Evolutionary conservation across 2,329 filamentous ascomycete genomes (phyloP), one percentile per base, ranked within the genome.

Genomic region (Cucurbitaria berberidis): DNA sequence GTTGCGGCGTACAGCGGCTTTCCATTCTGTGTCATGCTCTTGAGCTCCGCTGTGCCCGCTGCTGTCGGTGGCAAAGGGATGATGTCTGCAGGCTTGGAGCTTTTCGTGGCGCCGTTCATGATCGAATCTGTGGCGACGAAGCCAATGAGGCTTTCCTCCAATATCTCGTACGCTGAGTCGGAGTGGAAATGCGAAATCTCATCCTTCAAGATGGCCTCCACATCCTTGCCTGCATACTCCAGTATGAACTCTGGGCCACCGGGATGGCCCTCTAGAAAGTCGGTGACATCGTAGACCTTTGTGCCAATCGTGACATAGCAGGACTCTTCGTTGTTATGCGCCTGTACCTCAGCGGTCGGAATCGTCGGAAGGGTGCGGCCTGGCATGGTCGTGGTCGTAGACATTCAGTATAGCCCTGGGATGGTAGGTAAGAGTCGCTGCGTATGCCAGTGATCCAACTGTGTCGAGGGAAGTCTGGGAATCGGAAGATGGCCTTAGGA

Each of bases 211-310:
- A 97, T 96, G 3, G 86, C 82, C 60, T 85, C 83, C 52, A 97
- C 82, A 75, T 99, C 95, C 75, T 91, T 90, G 62, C 93, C 93
- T 27, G 84, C 95, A 74, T 95, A 96, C 47, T 96, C 90, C 59
- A 97, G 81, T 57, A 99, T 88, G 65, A 98, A 80, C 58, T 96
- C 90, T 66, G 86, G 86, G 53, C 95, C 95, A 64, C 95, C 95
- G 21, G 95, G 95, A 74, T 99, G 95, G 63, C 92, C 88, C 46
- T 92, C 86, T 56, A 97, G 77, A 70, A 99, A 99, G 50, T 90
- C 86, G 53, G 95, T 97, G 60, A 99, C 84, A 80, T 99, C 93
- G 82, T 92, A 99, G 65, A 99, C 93, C 66, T 93, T 96, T 53
- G 84, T 84, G 58, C 91, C 93, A 48, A 97, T 82, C 3, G 90